Base-by-base conservation (phyloP, 495 filamentous ascomycete genomes). In the Cercophora newfieldiana region DNA sequence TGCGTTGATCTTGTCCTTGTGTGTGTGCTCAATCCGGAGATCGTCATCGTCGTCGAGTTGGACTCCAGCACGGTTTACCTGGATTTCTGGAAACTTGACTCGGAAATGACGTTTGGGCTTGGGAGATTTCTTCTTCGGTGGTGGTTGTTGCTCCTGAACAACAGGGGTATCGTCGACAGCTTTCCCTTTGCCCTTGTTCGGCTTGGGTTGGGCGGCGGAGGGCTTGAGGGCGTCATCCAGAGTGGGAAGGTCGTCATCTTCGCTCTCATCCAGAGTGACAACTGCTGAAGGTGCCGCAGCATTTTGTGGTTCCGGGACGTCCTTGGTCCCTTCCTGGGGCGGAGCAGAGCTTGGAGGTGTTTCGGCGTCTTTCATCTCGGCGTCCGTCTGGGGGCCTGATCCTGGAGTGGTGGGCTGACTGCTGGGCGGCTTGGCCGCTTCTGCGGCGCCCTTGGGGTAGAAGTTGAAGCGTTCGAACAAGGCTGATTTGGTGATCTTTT, bases 391-490 rank as follows among this genome's bases (percentile, higher is more conserved):
- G 29, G 71, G 74, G 21, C 22, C 63, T 0, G 80, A 80, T 37
- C 71, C 67, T 21, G 82, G 79, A 30, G 73, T 75, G 16, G 70
- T 78, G 25, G 76, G 74, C 19, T 73, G 72, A 59, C 78, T 82
- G 16, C 76, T 85, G 77, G 22, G 80, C 81, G 12, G 83, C 85
- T 63, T 74, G 26, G 53, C 83, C 79, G 59, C 44, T 48, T 63
- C 61, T 31, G 84, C 78, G 65, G 81, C 61, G 7, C 72, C 76
- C 28, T 72, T 72, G 10, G 70, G 72, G 64, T 75, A 85, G 69
- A 89, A 94, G 72, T 92, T 91, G 79, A 97, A 96, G 29, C 86
- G 84, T 44, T 91, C 89, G 73, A 99, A 91, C 22, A 99, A 81
- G 56, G 90, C 89, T 19, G 90, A 85, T 72, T 92, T 96, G 12